phyloP scores from a whole-genome alignment of 2,329 filamentous ascomycete genomes.

The Periconia sp. region DNA sequence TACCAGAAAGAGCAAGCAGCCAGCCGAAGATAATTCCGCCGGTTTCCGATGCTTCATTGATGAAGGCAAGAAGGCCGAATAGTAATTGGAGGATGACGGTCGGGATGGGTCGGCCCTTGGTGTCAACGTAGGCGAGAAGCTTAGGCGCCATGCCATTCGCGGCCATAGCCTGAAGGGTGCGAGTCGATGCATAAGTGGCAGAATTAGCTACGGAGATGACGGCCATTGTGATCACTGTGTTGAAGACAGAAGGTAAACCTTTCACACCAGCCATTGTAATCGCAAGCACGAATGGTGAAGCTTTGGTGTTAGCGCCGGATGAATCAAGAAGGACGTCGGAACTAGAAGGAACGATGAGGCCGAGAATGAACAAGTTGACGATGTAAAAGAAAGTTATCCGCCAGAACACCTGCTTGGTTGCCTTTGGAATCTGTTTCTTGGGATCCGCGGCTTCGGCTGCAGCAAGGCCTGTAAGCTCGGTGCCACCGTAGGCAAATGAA shows the following conservation, averaged over 20 bases:
- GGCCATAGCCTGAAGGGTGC: conserved; percentile 62
- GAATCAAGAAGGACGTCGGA: conserved; percentile 35
- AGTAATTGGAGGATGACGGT: conserved; percentile 71
- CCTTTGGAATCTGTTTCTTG: conserved; percentile 50
- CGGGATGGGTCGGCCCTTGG: conserved; percentile 76
- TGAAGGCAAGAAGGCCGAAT: conserved; percentile 77
- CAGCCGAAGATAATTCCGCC: conserved; percentile 73
- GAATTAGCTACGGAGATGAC: conserved; percentile 66
- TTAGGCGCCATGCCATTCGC: conserved; percentile 68
- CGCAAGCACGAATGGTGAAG: conserved; percentile 70
- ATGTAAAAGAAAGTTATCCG: conserved; percentile 52
- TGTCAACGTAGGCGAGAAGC: conserved; percentile 79
- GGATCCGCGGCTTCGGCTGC: conserved; percentile 63
- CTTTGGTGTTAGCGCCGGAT: conserved; percentile 43
- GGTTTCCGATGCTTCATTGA: conserved; percentile 62
- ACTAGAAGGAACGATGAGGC: conserved; percentile 46
- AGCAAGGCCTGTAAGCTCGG: conserved; percentile 65
- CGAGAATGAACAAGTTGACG: conserved; percentile 48
- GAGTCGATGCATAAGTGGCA: conserved; percentile 60
- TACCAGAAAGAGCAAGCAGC: conserved; percentile 76
- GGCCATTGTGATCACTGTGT: conserved; percentile 67
- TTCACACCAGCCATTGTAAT: conserved; percentile 66
- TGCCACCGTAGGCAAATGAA: conserved; percentile 66
- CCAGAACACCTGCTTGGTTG: conserved; percentile 52
- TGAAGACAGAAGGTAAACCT: conserved; percentile 67